These are phyloP conservation scores for Haplosporangium gracile DNA, from an alignment of 192 early-diverging fungal genomes.

Conservation along the genomic window DNA sequence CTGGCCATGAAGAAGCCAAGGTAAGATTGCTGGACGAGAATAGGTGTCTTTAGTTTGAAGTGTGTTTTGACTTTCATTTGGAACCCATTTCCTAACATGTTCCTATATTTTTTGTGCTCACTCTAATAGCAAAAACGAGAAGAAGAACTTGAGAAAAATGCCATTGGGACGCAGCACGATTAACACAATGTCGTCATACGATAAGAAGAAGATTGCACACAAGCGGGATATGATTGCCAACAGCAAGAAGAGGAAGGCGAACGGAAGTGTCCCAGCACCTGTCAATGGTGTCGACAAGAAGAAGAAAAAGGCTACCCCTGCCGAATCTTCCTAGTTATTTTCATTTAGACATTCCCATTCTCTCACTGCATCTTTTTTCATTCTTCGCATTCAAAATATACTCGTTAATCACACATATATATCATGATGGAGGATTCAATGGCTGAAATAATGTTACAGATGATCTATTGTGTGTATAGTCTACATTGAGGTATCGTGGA, in stretches of 20 bases:
- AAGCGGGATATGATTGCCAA: conserved; percentile 69
- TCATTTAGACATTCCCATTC: neutral
- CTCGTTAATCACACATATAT: neutral
- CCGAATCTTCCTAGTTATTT: conserved; percentile 8
- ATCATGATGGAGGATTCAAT: neutral
- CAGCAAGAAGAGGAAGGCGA: conserved; percentile 53
- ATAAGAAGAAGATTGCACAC: conserved; percentile 75
- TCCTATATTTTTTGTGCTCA: neutral
- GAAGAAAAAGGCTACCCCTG: neutral
- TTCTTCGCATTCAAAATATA: conserved; percentile 8
- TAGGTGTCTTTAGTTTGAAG: conserved; percentile 53
- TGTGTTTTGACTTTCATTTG: neutral
- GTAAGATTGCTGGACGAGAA: conserved; percentile 66
- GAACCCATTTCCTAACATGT: neutral
- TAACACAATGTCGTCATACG: conserved; percentile 83
- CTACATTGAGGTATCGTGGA: conserved; percentile 22
- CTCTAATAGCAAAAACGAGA: conserved; percentile 65
- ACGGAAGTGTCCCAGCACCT: neutral
- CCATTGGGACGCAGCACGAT: conserved; percentile 83
- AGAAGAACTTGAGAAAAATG: conserved; percentile 77
- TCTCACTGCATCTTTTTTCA: neutral
- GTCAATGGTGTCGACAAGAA: conserved; percentile 21
- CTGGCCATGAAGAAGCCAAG: conserved; percentile 84
- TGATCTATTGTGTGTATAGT: conserved; percentile 10
- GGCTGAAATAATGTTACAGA: neutral